Evolutionary conservation across 345 rosid species (phyloP).

Genomic region (Salix exigua): DNA sequence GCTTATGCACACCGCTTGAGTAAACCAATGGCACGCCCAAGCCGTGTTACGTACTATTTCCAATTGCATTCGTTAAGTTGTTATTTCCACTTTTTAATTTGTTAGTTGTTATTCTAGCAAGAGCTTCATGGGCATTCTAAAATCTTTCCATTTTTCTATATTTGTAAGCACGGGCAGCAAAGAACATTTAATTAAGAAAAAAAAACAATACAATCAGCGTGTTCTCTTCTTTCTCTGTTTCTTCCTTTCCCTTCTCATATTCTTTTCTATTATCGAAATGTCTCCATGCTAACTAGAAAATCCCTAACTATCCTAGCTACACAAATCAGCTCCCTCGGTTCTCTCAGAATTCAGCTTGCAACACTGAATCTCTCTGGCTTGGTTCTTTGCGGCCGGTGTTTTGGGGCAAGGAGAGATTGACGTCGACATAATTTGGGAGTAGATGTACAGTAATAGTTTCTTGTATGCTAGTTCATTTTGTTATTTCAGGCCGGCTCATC

Average conservation of each 20-base stretch:
- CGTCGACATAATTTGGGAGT: background rate
- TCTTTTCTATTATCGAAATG: too few species aligned
- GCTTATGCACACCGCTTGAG: background rate
- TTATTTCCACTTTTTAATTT: too few species aligned
- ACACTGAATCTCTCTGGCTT: background rate
- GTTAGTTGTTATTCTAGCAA: background rate
- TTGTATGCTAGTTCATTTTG: background rate
- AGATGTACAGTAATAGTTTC: conserved; percentile 3
- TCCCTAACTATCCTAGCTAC: too few species aligned
- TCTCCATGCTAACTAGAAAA: too few species aligned
- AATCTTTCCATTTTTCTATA: too few species aligned
- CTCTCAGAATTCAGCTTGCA: too few species aligned
- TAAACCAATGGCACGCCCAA: background rate
- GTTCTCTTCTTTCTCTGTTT: background rate
- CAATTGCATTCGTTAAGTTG: too few species aligned
- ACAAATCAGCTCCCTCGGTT: too few species aligned
- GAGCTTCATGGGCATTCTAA: background rate
- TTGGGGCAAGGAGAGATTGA: background rate
- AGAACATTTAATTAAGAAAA: accelerated
- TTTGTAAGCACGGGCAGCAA: accelerated
- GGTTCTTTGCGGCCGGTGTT: background rate
- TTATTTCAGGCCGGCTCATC: background rate
- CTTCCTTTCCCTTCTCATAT: too few species aligned
- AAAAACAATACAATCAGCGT: background rate
- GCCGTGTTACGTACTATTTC: too few species aligned